These are phyloP conservation scores for Pycnococcus provasolii DNA, from an alignment of 139 green algal species.

Conservation along the genomic window DNA sequence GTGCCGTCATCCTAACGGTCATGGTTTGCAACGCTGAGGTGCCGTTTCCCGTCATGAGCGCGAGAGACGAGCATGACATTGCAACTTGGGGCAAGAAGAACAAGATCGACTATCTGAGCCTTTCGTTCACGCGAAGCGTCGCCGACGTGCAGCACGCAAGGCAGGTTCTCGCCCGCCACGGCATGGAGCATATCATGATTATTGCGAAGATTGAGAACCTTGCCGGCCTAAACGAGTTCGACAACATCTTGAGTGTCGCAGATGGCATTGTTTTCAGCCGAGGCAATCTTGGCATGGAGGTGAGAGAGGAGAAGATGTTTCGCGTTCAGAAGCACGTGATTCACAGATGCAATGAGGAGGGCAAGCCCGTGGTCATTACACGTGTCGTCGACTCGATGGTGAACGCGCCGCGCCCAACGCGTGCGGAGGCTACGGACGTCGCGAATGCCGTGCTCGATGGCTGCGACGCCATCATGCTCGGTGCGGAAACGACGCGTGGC, in stretches of 20 bases:
- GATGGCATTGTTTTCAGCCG: conserved; percentile 82
- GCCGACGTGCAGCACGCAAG: conserved; percentile 73
- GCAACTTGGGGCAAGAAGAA: conserved; percentile 85
- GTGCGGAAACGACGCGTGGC: conserved; percentile 62
- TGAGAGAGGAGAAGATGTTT: conserved; percentile 82
- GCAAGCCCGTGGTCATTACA: conserved; percentile 69
- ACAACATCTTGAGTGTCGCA: conserved; percentile 76
- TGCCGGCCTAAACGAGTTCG: conserved; percentile 90
- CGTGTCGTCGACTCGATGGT: conserved; percentile 86
- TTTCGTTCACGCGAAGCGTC: conserved; percentile 95
- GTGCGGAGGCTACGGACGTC: conserved; percentile 80
- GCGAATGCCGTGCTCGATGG: conserved; percentile 88
- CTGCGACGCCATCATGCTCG: conserved; percentile 63
- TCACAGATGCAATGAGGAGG: conserved; percentile 47
- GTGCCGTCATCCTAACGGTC: too few relatives aligned
- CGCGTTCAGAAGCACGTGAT: conserved; percentile 38
- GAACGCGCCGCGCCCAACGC: conserved; percentile 47
- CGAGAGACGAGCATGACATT: conserved; percentile 90
- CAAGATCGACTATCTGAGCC: conserved; percentile 94
- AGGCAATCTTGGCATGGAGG: conserved; percentile 96
- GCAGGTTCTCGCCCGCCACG: conserved; percentile 58
- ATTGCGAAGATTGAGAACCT: conserved; percentile 95
- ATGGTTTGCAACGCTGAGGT: too few relatives aligned
- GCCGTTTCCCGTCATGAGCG: conserved; percentile 52
- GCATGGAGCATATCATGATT: conserved; percentile 70